Evolutionary conservation across 192 early-diverging fungal genomes (phyloP).

Genomic region (Rhizophlyctis rosea): DNA sequence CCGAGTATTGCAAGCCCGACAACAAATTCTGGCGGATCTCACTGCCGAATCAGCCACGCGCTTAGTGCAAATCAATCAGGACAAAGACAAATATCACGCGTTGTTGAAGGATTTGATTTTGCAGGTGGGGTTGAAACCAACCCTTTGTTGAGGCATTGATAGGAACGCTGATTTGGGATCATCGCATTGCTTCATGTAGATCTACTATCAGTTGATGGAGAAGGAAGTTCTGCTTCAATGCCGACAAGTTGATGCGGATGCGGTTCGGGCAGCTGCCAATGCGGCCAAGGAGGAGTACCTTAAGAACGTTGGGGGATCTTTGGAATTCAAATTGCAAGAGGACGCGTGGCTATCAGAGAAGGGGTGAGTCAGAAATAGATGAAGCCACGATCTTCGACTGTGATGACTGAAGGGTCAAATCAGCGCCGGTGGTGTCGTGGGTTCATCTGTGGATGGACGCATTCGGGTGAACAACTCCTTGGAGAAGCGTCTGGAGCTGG

Average conservation of each 20-base stretch:
- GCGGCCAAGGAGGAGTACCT: slow-evolving; percentile 52
- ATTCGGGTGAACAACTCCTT: slow-evolving; percentile 89
- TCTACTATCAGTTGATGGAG: slow-evolving; percentile 87
- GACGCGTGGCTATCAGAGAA: slow-evolving; percentile 66
- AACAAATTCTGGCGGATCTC: slow-evolving; percentile 80
- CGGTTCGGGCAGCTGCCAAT: slow-evolving; percentile 58
- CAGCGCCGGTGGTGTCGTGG: slow-evolving; percentile 87
- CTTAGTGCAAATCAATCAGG: slow-evolving; percentile 57
- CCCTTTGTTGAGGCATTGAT: background rate
- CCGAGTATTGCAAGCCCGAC: slow-evolving; percentile 80
- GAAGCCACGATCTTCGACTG: background rate
- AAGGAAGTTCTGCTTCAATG: slow-evolving; percentile 63
- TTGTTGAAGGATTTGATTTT: slow-evolving; percentile 72
- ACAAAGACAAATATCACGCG: slow-evolving; percentile 57
- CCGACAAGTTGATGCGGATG: slow-evolving; percentile 66
- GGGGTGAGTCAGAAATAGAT: slow-evolving; percentile 46
- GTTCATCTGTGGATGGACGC: slow-evolving; percentile 70
- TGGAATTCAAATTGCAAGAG: slow-evolving; percentile 56
- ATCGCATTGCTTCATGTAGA: slow-evolving; percentile 34
- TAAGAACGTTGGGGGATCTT: slow-evolving; percentile 42
- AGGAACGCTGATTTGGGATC: background rate
- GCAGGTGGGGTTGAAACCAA: slow-evolving; percentile 68
- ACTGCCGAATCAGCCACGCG: slow-evolving; percentile 66
- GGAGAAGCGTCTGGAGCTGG: slow-evolving; percentile 81
- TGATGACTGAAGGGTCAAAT: slow-evolving; percentile 8